Conservation (phyloP, 129 eudicot species). For the Flaveria brownii region DNA sequence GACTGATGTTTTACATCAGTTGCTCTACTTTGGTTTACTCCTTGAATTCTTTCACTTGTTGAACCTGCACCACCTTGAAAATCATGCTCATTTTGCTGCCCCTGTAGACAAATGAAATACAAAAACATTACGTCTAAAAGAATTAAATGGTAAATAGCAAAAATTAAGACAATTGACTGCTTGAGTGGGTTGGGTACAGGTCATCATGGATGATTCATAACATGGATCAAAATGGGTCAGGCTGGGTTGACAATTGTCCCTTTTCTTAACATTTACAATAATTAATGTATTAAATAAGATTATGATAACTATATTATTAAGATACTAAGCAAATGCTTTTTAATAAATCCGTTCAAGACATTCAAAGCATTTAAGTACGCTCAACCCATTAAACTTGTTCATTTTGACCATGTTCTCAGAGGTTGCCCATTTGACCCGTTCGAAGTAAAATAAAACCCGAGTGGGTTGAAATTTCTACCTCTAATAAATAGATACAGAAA, state of each 20-base stretch:
- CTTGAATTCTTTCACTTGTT: conserved; percentile 40
- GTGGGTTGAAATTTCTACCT: background rate
- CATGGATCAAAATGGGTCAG: background rate
- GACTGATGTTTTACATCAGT: conserved; percentile 41
- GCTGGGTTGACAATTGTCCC: background rate
- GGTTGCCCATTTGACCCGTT: background rate
- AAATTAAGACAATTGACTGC: background rate
- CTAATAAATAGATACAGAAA: conserved; percentile 13
- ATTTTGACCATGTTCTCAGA: background rate
- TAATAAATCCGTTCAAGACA: background rate
- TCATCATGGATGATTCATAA: background rate
- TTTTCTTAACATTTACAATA: background rate
- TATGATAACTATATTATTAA: conserved; percentile 1
- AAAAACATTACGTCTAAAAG: conserved; percentile 7
- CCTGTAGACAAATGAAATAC: conserved; percentile 48
- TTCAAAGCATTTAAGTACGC: background rate
- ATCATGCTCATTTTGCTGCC: conserved; percentile 49
- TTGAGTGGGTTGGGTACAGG: background rate
- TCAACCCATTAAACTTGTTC: background rate
- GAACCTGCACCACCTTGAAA: conserved; percentile 92
- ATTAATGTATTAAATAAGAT: background rate
- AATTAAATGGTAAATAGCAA: background rate
- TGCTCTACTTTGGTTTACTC: conserved; percentile 26
- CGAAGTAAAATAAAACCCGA: conserved; percentile 1
- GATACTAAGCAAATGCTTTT: background rate